phyloP scores from a whole-genome alignment of 768 basidiomycete species.

The Tricholoma hemisulphureum region DNA sequence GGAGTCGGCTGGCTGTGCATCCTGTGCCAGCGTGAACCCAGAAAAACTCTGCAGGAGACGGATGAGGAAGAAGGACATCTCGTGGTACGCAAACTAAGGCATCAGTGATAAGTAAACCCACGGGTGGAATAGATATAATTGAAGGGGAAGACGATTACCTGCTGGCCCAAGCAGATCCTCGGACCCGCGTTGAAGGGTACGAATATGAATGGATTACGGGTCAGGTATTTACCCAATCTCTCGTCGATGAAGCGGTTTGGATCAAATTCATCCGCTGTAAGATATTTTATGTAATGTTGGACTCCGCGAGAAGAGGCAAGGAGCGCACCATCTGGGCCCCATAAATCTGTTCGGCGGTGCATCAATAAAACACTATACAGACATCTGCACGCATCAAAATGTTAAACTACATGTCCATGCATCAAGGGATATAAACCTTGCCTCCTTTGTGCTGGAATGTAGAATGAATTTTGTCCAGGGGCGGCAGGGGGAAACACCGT shows the following conservation, averaged over 20 bases:
- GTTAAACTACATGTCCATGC: neutral
- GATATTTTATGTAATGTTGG: neutral
- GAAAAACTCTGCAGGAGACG: conserved; percentile 51
- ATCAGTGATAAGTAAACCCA: conserved; percentile 13
- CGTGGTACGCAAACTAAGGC: conserved; percentile 49
- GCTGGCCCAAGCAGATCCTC: conserved; percentile 52
- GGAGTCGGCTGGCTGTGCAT: conserved; percentile 42
- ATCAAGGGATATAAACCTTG: neutral
- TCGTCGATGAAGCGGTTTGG: conserved; percentile 69
- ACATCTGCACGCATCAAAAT: conserved; percentile 24
- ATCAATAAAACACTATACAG: conserved; percentile 53
- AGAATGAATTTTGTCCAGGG: neutral
- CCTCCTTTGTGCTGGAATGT: neutral
- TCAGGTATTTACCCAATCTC: conserved; percentile 53
- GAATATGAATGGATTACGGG: conserved; percentile 57
- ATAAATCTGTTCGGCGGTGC: conserved; percentile 62
- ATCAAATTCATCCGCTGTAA: conserved; percentile 63
- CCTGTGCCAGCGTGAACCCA: conserved; percentile 37
- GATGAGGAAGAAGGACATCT: conserved; percentile 54
- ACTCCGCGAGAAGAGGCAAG: neutral
- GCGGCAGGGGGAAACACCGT: neutral
- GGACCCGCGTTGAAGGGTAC: conserved; percentile 54
- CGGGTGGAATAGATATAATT: conserved; percentile 35
- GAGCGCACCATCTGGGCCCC: conserved; percentile 63
- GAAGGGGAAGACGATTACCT: conserved; percentile 27